phyloP scores from a whole-genome alignment of 129 eudicot genomes.

The Flaveria ramosissima region DNA sequence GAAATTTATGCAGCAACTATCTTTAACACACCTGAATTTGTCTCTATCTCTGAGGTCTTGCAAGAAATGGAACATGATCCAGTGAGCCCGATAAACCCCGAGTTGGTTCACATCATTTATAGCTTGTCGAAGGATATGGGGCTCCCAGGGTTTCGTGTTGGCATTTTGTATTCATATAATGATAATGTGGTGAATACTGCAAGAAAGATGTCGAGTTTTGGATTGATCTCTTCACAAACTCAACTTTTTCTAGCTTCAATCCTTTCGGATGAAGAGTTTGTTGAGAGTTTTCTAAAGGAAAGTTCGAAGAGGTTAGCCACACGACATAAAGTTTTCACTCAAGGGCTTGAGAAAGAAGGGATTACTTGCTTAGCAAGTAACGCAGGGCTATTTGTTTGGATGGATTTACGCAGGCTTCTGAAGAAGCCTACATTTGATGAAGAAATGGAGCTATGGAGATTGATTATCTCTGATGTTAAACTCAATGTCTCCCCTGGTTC shows the following conservation, averaged over 20 bases:
- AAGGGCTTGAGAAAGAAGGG: conserved; percentile 52
- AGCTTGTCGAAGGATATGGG: conserved; percentile 83
- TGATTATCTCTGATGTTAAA: conserved; percentile 61
- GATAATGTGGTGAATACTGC: conserved; percentile 65
- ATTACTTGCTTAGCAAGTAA: conserved; percentile 69
- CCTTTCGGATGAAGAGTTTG: conserved; percentile 68
- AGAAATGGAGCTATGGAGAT: conserved; percentile 68
- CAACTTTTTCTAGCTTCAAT: conserved; percentile 65
- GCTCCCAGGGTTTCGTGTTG: conserved; percentile 77
- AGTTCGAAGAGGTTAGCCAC: conserved; percentile 48
- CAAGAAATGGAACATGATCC: conserved; percentile 51
- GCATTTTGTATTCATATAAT: conserved; percentile 74
- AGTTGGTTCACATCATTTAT: conserved; percentile 60
- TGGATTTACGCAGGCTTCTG: conserved; percentile 63
- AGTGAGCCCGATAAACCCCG: conserved; percentile 25
- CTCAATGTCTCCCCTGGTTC: conserved; percentile 86
- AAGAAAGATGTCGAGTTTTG: conserved; percentile 88
- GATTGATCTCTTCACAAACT: conserved; percentile 81
- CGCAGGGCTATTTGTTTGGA: conserved; percentile 79
- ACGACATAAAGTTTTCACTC: conserved; percentile 49
- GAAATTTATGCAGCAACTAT: conserved; percentile 74
- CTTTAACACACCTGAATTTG: conserved; percentile 46
- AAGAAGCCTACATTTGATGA: conserved; percentile 62
- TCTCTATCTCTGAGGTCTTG: conserved; percentile 55
- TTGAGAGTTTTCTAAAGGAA: conserved; percentile 40